Evolutionary conservation across 148 eudicot genomes (phyloP), one percentile per base, ranked within the genome.

Genomic region (Fagopyrum tataricum): DNA sequence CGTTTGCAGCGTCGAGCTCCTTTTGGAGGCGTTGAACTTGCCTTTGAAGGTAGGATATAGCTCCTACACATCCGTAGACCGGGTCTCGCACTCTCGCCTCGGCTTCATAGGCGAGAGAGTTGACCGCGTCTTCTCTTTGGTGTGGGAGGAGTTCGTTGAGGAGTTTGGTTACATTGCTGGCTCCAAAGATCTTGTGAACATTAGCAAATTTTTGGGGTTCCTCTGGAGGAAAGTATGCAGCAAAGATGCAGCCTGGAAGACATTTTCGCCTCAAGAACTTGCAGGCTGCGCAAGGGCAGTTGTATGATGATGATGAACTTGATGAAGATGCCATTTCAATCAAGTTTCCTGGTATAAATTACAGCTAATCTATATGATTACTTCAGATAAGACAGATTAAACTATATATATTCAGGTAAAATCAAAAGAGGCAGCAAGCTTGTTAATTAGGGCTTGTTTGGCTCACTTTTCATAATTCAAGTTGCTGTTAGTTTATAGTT

Each of bases 101-200:
- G 4, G 97, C 97, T 37, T 91, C 97, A 41, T 89, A 91, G 44
- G 97, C 97, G 3, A 91, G 77, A 61, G 97, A 91, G 73, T 86
- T 86, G 24, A 89, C 97, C 0, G 97, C 97, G 56, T 89, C 94
- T 41, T 91, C 88, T 23, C 97, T 70, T 44, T 91, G 97, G 71
- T 91, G 90, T 5, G 93, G 93, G 47, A 77, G 88, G 78, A 91
- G 87, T n/a, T 91, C 97, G 78, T 87, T 87, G 48, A 91, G 88
- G 69, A 89, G 90, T 82, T 91, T 91, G 0, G 91, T 78, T 0
- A 91, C 97, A 41, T 91, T 89, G 82, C 94, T 91, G 0, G 97
- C 97, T 0, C 97, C 97, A 76, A 89, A 91, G 78, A 91, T 86
- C 55, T 91, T 91, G 89, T 91, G 97, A 4, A 91, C 97, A 48